Evolutionary conservation across 176 grass and related monocot genomes (phyloP), one percentile per base, ranked within the genome.

Genomic region (Zea luxurians): DNA sequence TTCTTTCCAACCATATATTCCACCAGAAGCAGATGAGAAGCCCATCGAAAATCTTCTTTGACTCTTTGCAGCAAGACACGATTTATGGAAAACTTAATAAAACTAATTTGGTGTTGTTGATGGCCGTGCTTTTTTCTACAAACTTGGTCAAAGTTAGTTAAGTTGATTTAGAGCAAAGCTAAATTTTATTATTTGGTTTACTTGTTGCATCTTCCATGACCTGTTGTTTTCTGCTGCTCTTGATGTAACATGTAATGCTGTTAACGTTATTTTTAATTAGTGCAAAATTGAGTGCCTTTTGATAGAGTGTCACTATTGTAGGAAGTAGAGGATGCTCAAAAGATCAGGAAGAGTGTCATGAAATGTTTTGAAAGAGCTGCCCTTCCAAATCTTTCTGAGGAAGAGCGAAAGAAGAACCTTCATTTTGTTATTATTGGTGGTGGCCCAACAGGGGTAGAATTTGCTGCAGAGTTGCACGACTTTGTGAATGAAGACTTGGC

Each of bases 271-370:
- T 81, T 49, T 86, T 3, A 40, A 41, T 57, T 52, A 71, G 68
- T 27, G 12, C 60, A 49, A 10, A 36, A 41, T 43, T 13, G 17
- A 66, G 37, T 62, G 20, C 42, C 11, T 53, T 64, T 46, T 74
- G 15, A 79, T 36, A 61, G 27, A 27, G 38, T 9, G 0, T 68
- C 7, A 52, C 68, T 49, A 27, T 89, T 86, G 63, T 84, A 98
- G 95, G 95, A 98, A 98, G 86, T 98, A 80, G 91, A 98, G 71
- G 95, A 98, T 88, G 95, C 95, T 71, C 91, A 94, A 65, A 94
- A 80, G 74, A 98, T 98, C 42, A 86, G 95, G 68, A 90, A 87
- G 77, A 94, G 89, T 87, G 95, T 98, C 10, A 80, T 90, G 74
- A 70, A 92, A 83, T 92, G 91, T 78, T 98, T 98, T 80, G 95